A percentile compares a stretch with the other conserved stretches of the same genome.
These are phyloP conservation scores for Clavispora santaluciae DNA, from an alignment of 805 yeast genomes.

Conservation along the genomic window DNA sequence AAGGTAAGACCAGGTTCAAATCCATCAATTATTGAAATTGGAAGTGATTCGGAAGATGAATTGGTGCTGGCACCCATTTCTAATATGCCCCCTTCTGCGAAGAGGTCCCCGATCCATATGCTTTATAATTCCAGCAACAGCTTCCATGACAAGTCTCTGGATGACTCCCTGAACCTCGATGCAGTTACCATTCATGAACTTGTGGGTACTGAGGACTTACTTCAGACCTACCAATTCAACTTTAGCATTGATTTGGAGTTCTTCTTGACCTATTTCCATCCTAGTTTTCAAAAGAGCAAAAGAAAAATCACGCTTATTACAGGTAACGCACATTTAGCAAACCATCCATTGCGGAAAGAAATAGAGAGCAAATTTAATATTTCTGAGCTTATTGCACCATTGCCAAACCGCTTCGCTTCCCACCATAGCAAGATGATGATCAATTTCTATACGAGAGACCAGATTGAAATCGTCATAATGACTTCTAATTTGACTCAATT, in stretches of 20 bases:
- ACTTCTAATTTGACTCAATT: constrained; percentile 53
- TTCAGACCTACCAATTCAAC: constrained; percentile 43
- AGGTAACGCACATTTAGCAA: constrained; percentile 17
- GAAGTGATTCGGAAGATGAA: constrained; percentile 1
- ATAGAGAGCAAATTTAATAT: constrained; percentile 19
- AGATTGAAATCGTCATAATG: constrained; percentile 50
- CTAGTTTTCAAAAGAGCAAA: constrained; percentile 13
- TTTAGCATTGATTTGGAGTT: constrained; percentile 42
- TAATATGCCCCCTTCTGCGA: neutral
- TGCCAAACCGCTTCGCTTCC: constrained; percentile 32
- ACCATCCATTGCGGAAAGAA: constrained; percentile 2
- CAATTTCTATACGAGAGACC: constrained; percentile 44
- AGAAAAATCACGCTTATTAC: constrained; percentile 27
- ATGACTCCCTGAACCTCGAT: constrained; percentile 19
- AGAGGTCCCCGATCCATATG: constrained; percentile 20
- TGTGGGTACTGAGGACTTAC: constrained; percentile 28
- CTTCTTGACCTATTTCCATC: constrained; percentile 30
- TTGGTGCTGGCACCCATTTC: neutral
- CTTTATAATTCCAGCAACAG: constrained; percentile 24
- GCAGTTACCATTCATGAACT: constrained; percentile 24
- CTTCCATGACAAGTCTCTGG: constrained; percentile 3
- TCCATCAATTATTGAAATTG: neutral
- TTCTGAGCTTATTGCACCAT: constrained; percentile 27
- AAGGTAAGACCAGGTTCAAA: too few relatives aligned
- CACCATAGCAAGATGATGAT: constrained; percentile 71